Evolutionary conservation across 352 stramenopile species (phyloP).

Genomic region (Pythium periplocum): DNA sequence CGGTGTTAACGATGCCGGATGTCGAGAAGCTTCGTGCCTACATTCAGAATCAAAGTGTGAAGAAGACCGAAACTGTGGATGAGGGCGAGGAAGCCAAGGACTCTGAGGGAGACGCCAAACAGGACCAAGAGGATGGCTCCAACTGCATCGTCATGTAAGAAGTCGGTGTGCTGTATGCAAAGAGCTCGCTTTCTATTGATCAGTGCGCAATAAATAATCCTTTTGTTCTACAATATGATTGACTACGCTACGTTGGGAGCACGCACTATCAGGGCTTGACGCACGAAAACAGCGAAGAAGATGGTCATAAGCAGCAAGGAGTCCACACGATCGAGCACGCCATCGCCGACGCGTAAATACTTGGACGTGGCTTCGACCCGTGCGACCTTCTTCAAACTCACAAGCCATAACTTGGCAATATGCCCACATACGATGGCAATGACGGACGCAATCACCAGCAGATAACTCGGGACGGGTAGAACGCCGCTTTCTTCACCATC

Average conservation of each 20-base stretch:
- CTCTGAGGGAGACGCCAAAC: neutral
- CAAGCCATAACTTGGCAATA: slow-evolving; percentile 49
- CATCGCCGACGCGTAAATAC: slow-evolving; percentile 41
- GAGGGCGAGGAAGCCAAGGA: slow-evolving; percentile 5
- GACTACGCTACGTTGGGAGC: neutral
- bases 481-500: neutral
- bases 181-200: too few species aligned
- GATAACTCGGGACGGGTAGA: slow-evolving; percentile 15
- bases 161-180: neutral
- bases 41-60: slow-evolving; percentile 28
- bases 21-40: slow-evolving; percentile 56
- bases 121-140: slow-evolving; percentile 8
- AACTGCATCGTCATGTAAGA: slow-evolving; percentile 1
- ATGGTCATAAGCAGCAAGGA: slow-evolving; percentile 52
- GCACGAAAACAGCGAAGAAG: slow-evolving; percentile 28
- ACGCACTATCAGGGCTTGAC: slow-evolving; percentile 1
- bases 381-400: slow-evolving; percentile 60
- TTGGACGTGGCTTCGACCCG: slow-evolving; percentile 34
- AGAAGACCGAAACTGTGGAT: slow-evolving; percentile 1
- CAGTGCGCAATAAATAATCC: too few species aligned
- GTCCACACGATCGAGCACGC: slow-evolving; percentile 52
- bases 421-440: slow-evolving; percentile 37
- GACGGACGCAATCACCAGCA: slow-evolving; percentile 29
- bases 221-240: neutral
- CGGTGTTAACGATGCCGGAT: slow-evolving; percentile 71